phyloP scores from a whole-genome alignment of 352 stramenopile species.

The Phytophthora uliginosa region DNA sequence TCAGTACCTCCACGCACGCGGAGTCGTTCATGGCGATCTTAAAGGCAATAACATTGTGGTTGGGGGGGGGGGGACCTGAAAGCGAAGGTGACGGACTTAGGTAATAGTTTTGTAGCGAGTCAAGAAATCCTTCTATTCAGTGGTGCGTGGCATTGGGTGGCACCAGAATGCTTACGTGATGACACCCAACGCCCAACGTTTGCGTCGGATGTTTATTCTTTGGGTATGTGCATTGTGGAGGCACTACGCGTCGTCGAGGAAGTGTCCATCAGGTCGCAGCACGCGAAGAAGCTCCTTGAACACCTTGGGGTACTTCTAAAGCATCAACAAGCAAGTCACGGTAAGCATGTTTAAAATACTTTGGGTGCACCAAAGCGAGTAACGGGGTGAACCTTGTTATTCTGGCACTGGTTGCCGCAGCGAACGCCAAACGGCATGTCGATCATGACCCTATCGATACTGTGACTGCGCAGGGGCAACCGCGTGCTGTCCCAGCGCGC shows the following conservation, averaged over 20 bases:
- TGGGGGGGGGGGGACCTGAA: not conserved
- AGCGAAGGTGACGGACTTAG: not conserved
- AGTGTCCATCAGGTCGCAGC: conserved; percentile 59
- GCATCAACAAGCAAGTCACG: not conserved
- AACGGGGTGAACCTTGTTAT: conserved; percentile 60
- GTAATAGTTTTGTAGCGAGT: not conserved
- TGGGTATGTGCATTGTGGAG: conserved; percentile 41
- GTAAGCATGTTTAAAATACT: not conserved
- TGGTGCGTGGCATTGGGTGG: not conserved
- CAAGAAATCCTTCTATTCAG: not conserved
- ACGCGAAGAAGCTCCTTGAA: conserved; percentile 79
- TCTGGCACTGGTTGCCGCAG: conserved; percentile 74
- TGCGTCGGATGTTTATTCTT: conserved; percentile 31
- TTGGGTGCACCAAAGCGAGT: not conserved
- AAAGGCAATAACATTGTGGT: not conserved
- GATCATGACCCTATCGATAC: conserved; percentile 75
- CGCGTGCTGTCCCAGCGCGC: conserved; percentile 72
- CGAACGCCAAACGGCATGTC: conserved; percentile 86
- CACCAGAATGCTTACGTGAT: not conserved
- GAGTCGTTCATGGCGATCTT: not conserved
- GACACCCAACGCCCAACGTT: not conserved
- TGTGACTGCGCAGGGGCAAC: conserved; percentile 62
- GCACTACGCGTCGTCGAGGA: conserved; percentile 1
- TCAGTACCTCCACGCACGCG: not conserved
- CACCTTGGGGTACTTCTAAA: conserved; percentile 79